Percentiles rank a stretch among this genome's conserved stretches.
Conservation (phyloP, 1,139 yeast species). For the Hyphopichia khmerensis region DNA sequence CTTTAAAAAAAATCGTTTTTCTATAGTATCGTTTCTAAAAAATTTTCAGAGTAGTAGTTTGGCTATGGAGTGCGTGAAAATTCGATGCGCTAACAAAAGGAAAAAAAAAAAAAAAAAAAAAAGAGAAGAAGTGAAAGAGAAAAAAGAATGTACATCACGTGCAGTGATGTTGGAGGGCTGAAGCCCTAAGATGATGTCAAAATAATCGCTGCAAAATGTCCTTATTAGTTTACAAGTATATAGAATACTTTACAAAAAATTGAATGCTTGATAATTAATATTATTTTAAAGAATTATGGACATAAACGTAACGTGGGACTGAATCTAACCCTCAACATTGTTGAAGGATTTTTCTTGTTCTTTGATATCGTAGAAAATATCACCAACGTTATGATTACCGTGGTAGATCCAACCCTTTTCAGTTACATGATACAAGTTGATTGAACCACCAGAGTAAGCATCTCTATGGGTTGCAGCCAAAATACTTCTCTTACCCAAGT, state of each 20-base stretch:
- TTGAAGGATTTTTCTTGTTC: constrained; percentile 87
- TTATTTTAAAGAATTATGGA: too few relatives aligned
- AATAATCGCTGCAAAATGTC: too few relatives aligned
- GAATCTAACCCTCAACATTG: constrained; percentile 64
- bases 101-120: constrained; percentile 1
- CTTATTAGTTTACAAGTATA: too few relatives aligned
- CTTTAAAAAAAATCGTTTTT: constrained; percentile 1
- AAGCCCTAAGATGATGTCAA: too few relatives aligned
- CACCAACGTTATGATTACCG: constrained; percentile 92
- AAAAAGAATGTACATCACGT: constrained; percentile 1
- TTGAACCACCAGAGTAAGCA: constrained; percentile 97
- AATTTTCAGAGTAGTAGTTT: constrained; percentile 1
- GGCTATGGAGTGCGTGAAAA: neutral
- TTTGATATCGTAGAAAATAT: constrained; percentile 89
- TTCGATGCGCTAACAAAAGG: constrained; percentile 1
- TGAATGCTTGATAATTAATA: too few relatives aligned
- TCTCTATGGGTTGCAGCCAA: constrained; percentile 98
- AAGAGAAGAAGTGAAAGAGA: neutral
- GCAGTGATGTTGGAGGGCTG: neutral
- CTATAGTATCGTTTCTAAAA: neutral
- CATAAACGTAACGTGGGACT: too few relatives aligned
- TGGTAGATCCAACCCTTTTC: constrained; percentile 95
- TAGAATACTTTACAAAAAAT: too few relatives aligned
- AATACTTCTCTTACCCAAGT: constrained; percentile 91
- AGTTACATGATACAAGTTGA: constrained; percentile 88